Evolutionary conservation across 345 rosid genomes (phyloP), one percentile per base, ranked within the genome.

Genomic region (Chamaenerion angustifolium): DNA sequence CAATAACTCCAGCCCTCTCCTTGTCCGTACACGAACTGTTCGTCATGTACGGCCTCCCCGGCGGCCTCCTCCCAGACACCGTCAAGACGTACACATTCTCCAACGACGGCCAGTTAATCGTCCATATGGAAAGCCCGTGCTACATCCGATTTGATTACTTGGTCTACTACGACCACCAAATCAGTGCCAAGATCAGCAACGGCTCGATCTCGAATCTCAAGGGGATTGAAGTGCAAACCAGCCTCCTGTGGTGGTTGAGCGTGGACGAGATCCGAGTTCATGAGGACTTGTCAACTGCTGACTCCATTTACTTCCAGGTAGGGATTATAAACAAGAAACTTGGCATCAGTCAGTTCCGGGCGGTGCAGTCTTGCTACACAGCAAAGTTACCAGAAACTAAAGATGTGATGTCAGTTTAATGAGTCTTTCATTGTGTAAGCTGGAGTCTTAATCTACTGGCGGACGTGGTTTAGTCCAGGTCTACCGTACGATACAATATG

Each of bases 311-410:
- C 64, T 92, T 92, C 68, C 86, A 70, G 60, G 96, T 92, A 14
- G 98, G 98, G 10, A 42, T 87, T 46, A 78, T 92, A 64, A 87
- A 83, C 56, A 87, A 87, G 81, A 82, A 80, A 70, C 98, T 92
- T 10, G 83, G 75, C 42, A 41, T 74, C 43, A 83, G 64, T 42
- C 98, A 92, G 82, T 92, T 92, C 69, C 58, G 77, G 77, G 75
- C 83, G 21, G 73, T 92, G 1, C 98, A 66, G 68, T 80, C 95
- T 12, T 90, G 98, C 64, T 69, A 73, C 25, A 72, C 7, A 8
- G 37, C 37, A 21, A 21, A 7, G 37, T 1, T 4, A 8, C 37
- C 25, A 8, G 37, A 31, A 8, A 31, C 6, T 4, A 31, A 31
- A 31, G 8, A 31, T 31, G 37, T 4, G 25, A 21, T 21, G 2